Conservation (phyloP, 2,329 filamentous ascomycete species). For the Ophiocordyceps camponoti-saundersi region DNA sequence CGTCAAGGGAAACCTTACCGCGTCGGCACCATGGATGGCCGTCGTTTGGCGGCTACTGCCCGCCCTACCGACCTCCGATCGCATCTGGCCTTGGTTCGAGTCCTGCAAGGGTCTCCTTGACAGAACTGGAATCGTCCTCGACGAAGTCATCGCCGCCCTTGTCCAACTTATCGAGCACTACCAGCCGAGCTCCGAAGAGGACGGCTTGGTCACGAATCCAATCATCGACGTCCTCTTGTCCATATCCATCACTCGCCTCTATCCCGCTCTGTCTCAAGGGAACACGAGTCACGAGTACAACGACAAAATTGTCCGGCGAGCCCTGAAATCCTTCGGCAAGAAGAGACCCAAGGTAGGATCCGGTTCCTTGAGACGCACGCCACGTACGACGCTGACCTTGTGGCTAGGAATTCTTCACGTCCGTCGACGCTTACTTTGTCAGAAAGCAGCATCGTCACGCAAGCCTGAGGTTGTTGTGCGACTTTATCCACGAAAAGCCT, state of each 20-base stretch:
- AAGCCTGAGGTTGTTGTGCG: constrained; percentile 48
- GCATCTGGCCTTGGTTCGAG: constrained; percentile 58
- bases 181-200: constrained; percentile 21
- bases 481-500: constrained; percentile 60
- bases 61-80: constrained; percentile 42
- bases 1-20: constrained; percentile 36
- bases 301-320: constrained; percentile 31
- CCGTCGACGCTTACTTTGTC: constrained; percentile 48
- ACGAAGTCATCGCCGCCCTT: constrained; percentile 47
- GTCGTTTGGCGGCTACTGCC: constrained; percentile 48
- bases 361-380: too few species aligned
- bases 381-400: neutral
- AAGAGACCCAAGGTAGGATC: constrained; percentile 39
- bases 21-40: constrained; percentile 50
- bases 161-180: constrained; percentile 45
- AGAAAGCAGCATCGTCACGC: constrained; percentile 46
- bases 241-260: constrained; percentile 37
- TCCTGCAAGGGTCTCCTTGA: constrained; percentile 19
- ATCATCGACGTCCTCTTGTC: constrained; percentile 39
- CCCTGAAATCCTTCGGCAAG: constrained; percentile 45
- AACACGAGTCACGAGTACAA: constrained; percentile 23
- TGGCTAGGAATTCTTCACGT: constrained; percentile 43
- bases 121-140: constrained; percentile 39
- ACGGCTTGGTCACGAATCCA: constrained; percentile 24
- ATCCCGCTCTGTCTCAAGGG: constrained; percentile 17